Conservation (phyloP, 345 rosid genomes). For the Clausena lansium region DNA sequence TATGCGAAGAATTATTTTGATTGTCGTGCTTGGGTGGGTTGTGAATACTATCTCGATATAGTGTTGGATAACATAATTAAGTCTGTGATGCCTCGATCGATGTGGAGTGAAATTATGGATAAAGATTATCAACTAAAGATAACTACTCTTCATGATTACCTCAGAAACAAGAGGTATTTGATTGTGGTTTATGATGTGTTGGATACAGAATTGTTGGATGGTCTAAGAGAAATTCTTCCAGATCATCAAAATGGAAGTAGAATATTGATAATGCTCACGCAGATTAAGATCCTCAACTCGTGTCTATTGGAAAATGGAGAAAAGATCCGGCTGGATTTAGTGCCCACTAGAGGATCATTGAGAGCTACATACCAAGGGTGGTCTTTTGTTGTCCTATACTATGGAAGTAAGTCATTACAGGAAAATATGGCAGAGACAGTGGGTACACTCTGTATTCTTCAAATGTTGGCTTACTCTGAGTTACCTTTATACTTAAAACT, state of each 20-base stretch:
- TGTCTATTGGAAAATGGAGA: neutral
- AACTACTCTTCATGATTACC: neutral
- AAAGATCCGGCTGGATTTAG: neutral
- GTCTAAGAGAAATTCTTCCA: neutral
- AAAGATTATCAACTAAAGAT: too few species aligned
- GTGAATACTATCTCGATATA: neutral
- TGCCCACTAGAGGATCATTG: neutral
- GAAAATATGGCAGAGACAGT: neutral
- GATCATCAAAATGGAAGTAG: constrained; percentile 1
- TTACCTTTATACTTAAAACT: neutral
- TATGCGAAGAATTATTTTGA: neutral
- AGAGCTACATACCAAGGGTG: neutral
- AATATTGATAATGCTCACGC: too few species aligned
- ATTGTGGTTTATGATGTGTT: neutral
- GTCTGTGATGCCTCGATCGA: neutral
- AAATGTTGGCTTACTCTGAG: neutral
- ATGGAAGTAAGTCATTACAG: neutral
- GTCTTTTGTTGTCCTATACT: neutral
- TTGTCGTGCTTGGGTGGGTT: neutral
- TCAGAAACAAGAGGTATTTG: neutral
- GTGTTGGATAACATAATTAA: neutral
- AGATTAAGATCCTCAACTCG: neutral
- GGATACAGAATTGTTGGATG: neutral
- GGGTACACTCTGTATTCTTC: accelerated
- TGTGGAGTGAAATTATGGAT: neutral